Base-by-base conservation (phyloP, 805 yeast species). In the Yarrowia alimentaria region DNA sequence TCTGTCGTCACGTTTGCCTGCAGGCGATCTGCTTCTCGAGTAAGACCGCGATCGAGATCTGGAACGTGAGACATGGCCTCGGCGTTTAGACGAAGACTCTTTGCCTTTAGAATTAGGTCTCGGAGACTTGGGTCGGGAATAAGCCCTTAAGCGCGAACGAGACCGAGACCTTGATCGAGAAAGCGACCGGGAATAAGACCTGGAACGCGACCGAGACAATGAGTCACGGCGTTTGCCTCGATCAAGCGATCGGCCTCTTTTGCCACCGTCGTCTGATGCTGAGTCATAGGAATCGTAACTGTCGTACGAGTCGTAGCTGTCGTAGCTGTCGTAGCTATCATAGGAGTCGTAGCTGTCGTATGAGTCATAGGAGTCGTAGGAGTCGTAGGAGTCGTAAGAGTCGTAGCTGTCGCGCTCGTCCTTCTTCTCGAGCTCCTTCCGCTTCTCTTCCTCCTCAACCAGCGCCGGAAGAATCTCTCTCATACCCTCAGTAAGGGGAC, bases 401-500 rank as follows among this genome's bases (percentile, higher is more conserved):
- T 35, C 42, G 20, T 22, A 34, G 7, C n/a, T 6, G 19, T 37
- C 43, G 8, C 13, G 7, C 21, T 37, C n/a, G 11, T 18, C 14
- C 7, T 40, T 33, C 14, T 40, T 25, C 19, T 28, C 25, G 13
- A 12, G 2, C 17, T 13, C 6, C 33, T 20, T 40, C 19, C 18
- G 11, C 19, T 5, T 40, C 29, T 50, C 53, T 12, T 50, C 53
- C n/a, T 50, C 52, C 13, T 45, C 53, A 1, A 19, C 38, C n/a
- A 40, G n/a, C 2, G 57, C 63, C 16, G 58, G 60, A 30, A 43
- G 50, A 16, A 43, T 70, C 4, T 70, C 74, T 67, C 98, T 77
- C 94, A 90, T 84, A 1, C 70, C 76, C 29, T 87, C 95, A 0
- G 98, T 90, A 53, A 91, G 63, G 2, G 76, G 74, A 35, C 97